Base-by-base conservation (phyloP, 1,139 yeast species). In the Saccharomyces hybrid region DNA sequence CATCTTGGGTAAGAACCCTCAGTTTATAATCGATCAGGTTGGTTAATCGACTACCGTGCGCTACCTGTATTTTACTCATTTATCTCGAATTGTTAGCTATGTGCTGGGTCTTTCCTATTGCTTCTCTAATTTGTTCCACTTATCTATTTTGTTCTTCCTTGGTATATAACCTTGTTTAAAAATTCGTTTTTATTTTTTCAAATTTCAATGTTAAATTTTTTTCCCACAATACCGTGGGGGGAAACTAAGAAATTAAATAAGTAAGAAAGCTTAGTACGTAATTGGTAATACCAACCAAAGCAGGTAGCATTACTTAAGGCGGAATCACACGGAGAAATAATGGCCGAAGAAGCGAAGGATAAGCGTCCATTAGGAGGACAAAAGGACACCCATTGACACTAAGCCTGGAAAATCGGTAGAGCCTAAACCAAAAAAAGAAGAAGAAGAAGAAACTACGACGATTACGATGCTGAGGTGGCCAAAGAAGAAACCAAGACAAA, bases 21-120 rank as follows among this genome's bases (percentile, higher is more conserved):
- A 93, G 81, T 58, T 90, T 78, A 72, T 82, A 86, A 65, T 88
- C 79, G 56, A 93, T 74, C 60, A 91, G 76, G 65, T 86, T 93
- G 29, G 90, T 79, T 79, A 83, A 70, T 59, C 75, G 58, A 50
- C 64, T 61, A 52, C 62, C 58, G 44, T 64, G 68, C 49, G 64
- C 62, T 19, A 66, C 66, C 14, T 55, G 58, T 8, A 59, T 55
- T 21, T 50, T 57, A 26, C 57, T 49, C 63, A 60, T 61, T 11
- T n/a, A 3, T 46, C 12, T 16, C 19, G 9, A 5, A 2, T 6
- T 24, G 16, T 26, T 38, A 12, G 12, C 7, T 9, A 12, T 38
- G 24, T 16, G 5, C 21, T 38, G 44, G 16, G 21, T 9, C 4
- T 26, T 12, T 19, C 11, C 24, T 8, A 8, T 21, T 12, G 7